A percentile compares a stretch with the other conserved stretches of the same genome.
phyloP scores from a whole-genome alignment of 441 rosid species.

The Geranium incanum region DNA sequence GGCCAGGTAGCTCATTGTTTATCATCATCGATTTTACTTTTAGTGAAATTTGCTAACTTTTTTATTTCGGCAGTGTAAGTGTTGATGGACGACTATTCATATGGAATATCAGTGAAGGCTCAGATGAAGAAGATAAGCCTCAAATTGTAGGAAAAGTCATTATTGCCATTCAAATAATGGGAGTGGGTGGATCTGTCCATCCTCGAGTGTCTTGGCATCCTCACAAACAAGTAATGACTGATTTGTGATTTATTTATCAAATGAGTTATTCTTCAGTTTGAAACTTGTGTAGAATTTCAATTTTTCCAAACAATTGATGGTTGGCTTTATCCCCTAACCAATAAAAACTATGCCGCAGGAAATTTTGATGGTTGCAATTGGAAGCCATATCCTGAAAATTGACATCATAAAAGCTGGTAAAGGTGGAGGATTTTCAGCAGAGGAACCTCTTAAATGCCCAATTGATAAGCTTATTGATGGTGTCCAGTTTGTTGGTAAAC shows the following conservation, averaged over 20 bases:
- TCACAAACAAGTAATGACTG: constrained; percentile 66
- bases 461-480: constrained; percentile 65
- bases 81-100: constrained; percentile 65
- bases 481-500: constrained; percentile 75
- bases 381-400: constrained; percentile 58
- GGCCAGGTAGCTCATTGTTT: constrained; percentile 55
- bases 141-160: constrained; percentile 60
- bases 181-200: constrained; percentile 50
- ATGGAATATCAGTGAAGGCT: constrained; percentile 74
- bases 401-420: constrained; percentile 64
- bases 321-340: neutral
- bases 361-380: constrained; percentile 67
- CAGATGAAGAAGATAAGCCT: constrained; percentile 71
- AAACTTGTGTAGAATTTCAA: constrained; percentile 2
- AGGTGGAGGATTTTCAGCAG: constrained; percentile 49
- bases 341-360: constrained; percentile 40
- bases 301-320: neutral
- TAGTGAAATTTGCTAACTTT: constrained; percentile 8
- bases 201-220: constrained; percentile 95
- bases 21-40: constrained; percentile 13
- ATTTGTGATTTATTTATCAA: constrained; percentile 2
- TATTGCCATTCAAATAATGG: constrained; percentile 60
- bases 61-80: constrained; percentile 50
- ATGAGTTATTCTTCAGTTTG: neutral
- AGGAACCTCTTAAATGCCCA: constrained; percentile 64